Percentiles rank a stretch among this genome's conserved stretches.
These are phyloP conservation scores for Chlorella sorokiniana DNA, from an alignment of 139 green algal genomes.

Conservation along the genomic window DNA sequence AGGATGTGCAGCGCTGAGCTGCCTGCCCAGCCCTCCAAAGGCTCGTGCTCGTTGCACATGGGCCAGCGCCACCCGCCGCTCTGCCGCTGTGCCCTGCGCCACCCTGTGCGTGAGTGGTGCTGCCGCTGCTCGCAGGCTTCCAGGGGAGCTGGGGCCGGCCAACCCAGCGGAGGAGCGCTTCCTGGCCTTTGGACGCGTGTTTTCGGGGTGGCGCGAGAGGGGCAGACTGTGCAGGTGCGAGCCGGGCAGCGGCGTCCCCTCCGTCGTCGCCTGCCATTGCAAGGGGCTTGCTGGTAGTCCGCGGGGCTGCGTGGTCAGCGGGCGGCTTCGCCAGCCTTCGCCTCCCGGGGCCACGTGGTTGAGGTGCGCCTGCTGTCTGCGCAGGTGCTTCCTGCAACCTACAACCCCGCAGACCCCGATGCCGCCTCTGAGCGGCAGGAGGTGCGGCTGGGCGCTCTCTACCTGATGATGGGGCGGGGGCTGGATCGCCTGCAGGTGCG, in stretches of 20 bases:
- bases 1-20: too few species aligned
- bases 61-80: too few species aligned
- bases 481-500: slow-evolving; percentile 67
- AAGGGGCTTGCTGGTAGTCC: too few species aligned
- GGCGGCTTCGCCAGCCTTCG: too few species aligned
- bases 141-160: slow-evolving; percentile 40
- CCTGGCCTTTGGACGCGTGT: slow-evolving; percentile 92
- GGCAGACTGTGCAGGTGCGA: slow-evolving; percentile 42
- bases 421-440: slow-evolving; percentile 35
- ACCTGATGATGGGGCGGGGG: slow-evolving; percentile 96
- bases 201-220: slow-evolving; percentile 68
- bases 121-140: slow-evolving; percentile 29
- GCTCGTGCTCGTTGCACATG: too few species aligned
- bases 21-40: neutral
- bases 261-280: too few species aligned
- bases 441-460: slow-evolving; percentile 61
- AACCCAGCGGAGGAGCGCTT: slow-evolving; percentile 56
- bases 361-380: slow-evolving; percentile 47
- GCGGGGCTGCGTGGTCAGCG: too few species aligned
- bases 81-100: neutral
- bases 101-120: neutral
- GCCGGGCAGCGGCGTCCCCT: too few species aligned
- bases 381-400: slow-evolving; percentile 79
- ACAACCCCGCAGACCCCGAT: slow-evolving; percentile 66
- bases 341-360: too few species aligned